Evolutionary conservation across 225 moss, liverwort and hornwort species (phyloP).

Genomic region (Anthoceros angustus): DNA sequence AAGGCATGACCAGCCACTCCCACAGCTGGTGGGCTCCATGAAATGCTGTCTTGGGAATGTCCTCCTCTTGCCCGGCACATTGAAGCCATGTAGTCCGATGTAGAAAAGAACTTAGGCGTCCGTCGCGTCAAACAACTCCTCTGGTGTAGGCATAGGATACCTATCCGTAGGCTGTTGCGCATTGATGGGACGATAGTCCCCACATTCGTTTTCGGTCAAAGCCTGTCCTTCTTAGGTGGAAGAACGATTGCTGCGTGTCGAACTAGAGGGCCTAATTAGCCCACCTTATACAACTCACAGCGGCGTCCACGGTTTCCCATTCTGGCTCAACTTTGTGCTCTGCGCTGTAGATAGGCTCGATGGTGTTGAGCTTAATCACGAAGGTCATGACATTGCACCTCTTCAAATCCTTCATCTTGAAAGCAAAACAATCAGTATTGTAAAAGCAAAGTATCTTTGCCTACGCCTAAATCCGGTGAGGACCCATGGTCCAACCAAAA

Average conservation of each 20-base stretch:
- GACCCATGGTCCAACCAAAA: neutral
- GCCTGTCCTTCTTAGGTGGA: neutral
- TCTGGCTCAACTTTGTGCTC: neutral
- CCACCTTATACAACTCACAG: neutral
- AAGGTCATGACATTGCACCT: neutral
- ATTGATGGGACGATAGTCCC: neutral
- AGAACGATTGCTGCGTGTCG: neutral
- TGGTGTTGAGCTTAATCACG: neutral
- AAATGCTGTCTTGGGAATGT: neutral
- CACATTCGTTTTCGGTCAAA: neutral
- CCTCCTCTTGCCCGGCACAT: neutral
- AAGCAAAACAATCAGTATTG: neutral
- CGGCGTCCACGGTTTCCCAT: neutral
- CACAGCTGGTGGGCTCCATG: neutral
- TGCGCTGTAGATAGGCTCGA: neutral
- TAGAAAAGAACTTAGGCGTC: neutral
- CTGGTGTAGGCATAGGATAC: neutral
- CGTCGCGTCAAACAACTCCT: neutral
- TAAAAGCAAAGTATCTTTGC: neutral
- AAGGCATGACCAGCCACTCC: neutral
- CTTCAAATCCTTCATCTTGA: neutral
- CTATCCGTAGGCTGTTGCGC: neutral
- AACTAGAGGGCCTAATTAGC: neutral
- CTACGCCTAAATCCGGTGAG: neutral
- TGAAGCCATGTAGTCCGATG: neutral